A percentile compares a stretch with the other conserved stretches of the same genome.
phyloP scores from a whole-genome alignment of 1,139 yeast genomes.

The Protomyces macrosporus region DNA sequence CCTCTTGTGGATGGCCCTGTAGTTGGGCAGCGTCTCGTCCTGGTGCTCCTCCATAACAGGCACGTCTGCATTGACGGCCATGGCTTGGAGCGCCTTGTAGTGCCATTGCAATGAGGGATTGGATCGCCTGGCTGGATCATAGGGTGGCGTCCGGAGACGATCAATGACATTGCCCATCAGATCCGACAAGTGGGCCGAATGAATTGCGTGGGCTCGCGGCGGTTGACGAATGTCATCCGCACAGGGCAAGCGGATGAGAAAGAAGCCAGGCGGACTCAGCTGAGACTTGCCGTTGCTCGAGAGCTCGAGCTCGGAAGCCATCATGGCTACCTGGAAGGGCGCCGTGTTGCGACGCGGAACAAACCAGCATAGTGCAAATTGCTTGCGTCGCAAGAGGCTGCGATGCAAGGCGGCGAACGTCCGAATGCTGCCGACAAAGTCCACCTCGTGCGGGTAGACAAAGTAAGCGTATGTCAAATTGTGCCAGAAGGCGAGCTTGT shows the following conservation, averaged over 20 bases:
- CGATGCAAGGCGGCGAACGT: slow-evolving; percentile 67
- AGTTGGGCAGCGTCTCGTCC: slow-evolving; percentile 40
- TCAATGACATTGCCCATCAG: slow-evolving; percentile 43
- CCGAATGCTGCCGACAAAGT: slow-evolving; percentile 56
- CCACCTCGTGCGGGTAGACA: slow-evolving; percentile 55
- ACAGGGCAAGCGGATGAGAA: slow-evolving; percentile 41
- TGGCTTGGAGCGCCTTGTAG: slow-evolving; percentile 59
- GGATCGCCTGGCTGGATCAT: slow-evolving; percentile 54
- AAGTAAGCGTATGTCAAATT: slow-evolving; percentile 55
- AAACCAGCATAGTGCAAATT: slow-evolving; percentile 71
- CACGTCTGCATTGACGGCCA: slow-evolving; percentile 58
- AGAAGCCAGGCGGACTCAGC: slow-evolving; percentile 39
- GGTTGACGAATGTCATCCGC: slow-evolving; percentile 42
- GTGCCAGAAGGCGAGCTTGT: slow-evolving; percentile 41
- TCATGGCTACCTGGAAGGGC: slow-evolving; percentile 53
- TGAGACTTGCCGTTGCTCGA: slow-evolving; percentile 29
- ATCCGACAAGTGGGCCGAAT: slow-evolving; percentile 39
- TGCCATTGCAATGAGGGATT: slow-evolving; percentile 69
- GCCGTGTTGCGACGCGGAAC: slow-evolving; percentile 50
- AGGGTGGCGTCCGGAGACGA: slow-evolving; percentile 46
- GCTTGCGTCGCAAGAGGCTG: slow-evolving; percentile 48
- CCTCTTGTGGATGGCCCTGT: slow-evolving; percentile 36
- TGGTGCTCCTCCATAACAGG: slow-evolving; percentile 37
- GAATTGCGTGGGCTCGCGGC: neutral
- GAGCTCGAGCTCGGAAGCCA: slow-evolving; percentile 29